Evolutionary conservation across 768 basidiomycete genomes (phyloP).

Genomic region (Agaricus sinodeliciosus): DNA sequence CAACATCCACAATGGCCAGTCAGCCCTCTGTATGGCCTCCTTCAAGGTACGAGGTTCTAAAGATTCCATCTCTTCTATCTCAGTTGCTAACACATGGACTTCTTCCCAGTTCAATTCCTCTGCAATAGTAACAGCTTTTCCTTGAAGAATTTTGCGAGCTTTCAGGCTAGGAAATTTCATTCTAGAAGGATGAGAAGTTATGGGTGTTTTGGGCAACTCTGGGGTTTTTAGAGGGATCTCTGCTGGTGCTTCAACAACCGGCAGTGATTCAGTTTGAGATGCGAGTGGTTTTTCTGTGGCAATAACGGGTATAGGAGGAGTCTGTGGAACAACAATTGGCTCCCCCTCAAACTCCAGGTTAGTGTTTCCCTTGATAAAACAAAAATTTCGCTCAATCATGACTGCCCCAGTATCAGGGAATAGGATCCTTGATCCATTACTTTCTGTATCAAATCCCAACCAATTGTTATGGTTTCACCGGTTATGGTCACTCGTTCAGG

Average conservation of each 20-base stretch:
- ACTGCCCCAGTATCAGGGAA: conserved; percentile 24
- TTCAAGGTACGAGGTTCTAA: conserved; percentile 14
- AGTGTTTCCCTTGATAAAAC: conserved; percentile 4
- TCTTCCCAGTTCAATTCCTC: not conserved
- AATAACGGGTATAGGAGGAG: too few species aligned
- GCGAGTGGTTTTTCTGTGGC: too few species aligned
- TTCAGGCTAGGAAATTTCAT: not conserved
- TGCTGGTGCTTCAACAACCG: too few species aligned
- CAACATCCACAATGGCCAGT: conserved; percentile 19
- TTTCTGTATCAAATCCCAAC: conserved; percentile 26
- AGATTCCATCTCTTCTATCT: conserved; percentile 11
- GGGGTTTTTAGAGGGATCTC: conserved; percentile 9
- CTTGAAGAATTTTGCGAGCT: not conserved
- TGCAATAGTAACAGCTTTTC: not conserved
- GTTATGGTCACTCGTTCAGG: too few species aligned
- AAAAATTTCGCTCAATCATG: conserved; percentile 22
- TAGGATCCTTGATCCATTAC: conserved; percentile 23
- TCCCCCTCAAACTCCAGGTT: conserved; percentile 19
- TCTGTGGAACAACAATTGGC: too few species aligned
- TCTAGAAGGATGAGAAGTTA: too few species aligned
- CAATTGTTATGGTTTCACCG: too few species aligned
- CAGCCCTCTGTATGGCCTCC: conserved; percentile 13
- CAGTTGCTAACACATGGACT: not conserved
- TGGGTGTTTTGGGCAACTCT: not conserved
- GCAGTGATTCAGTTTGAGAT: too few species aligned